These are phyloP conservation scores for Hanseniaspora lindneri DNA, from an alignment of 805 yeast genomes.

Conservation along the genomic window DNA sequence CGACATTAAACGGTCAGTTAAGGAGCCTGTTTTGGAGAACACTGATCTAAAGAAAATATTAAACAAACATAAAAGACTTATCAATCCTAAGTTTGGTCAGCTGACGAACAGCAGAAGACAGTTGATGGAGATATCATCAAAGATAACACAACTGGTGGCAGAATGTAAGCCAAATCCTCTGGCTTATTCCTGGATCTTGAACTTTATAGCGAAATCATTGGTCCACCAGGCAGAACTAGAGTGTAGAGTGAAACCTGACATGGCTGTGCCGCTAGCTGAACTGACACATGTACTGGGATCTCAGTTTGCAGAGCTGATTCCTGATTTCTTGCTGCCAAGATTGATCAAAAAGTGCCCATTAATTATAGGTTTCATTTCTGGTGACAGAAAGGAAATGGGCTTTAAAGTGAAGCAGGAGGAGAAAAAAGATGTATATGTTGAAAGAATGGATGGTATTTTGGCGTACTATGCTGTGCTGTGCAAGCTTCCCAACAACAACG, in stretches of 20 bases:
- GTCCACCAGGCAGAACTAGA: constrained; percentile 91
- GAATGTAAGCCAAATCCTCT: constrained; percentile 39
- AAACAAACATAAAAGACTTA: constrained; percentile 53
- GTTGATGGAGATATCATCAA: constrained; percentile 39
- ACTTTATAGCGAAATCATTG: constrained; percentile 72
- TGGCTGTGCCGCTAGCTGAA: constrained; percentile 69
- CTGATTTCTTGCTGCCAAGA: constrained; percentile 48
- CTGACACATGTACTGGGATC: constrained; percentile 46
- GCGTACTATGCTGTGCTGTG: constrained; percentile 71
- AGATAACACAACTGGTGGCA: constrained; percentile 39
- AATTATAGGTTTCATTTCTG: constrained; percentile 62
- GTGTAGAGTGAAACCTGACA: constrained; percentile 62
- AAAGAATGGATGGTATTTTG: constrained; percentile 75
- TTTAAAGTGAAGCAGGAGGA: constrained; percentile 45
- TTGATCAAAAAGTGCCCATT: constrained; percentile 85
- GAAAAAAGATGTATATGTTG: constrained; percentile 60
- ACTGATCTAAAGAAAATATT: constrained; percentile 43
- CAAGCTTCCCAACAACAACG: constrained; percentile 32
- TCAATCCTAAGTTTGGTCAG: constrained; percentile 88
- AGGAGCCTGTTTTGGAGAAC: constrained; percentile 42
- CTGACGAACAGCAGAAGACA: constrained; percentile 61
- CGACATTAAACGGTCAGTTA: constrained; percentile 50
- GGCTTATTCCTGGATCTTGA: constrained; percentile 62
- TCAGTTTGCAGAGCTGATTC: constrained; percentile 33
- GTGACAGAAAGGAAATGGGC: constrained; percentile 81